These are phyloP conservation scores for Borealophlyctis nickersoniae DNA, from an alignment of 192 early-diverging fungal species.

Conservation along the genomic window DNA sequence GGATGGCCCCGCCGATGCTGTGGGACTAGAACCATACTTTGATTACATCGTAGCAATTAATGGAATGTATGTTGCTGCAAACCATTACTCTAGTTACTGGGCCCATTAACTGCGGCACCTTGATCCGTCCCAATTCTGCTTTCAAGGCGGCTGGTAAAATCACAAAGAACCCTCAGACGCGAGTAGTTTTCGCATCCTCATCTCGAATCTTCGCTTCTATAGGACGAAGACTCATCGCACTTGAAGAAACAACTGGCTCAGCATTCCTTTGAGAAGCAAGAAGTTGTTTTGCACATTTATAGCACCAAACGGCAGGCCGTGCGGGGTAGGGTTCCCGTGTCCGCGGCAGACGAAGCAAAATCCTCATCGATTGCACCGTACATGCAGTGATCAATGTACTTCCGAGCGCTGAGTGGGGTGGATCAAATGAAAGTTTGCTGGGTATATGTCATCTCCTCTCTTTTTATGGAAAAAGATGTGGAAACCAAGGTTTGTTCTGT, in stretches of 20 bases:
- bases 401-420: slow-evolving; percentile 37
- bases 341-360: background rate
- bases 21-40: slow-evolving; percentile 71
- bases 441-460: too few relatives aligned
- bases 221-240: background rate
- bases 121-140: background rate
- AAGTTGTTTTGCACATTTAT: background rate
- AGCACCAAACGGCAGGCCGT: background rate
- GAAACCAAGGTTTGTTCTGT: too few relatives aligned
- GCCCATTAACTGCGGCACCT: background rate
- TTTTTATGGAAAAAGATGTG: too few relatives aligned
- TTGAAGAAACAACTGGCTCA: background rate
- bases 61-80: slow-evolving; percentile 42
- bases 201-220: background rate
- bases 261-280: background rate
- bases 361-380: background rate
- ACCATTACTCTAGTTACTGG: background rate
- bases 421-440: slow-evolving; percentile 40
- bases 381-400: slow-evolving; percentile 40
- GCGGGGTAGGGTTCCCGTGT: background rate
- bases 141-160: background rate
- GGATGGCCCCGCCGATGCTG: slow-evolving; percentile 61
- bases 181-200: slow-evolving; percentile 13
- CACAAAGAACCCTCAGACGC: background rate
- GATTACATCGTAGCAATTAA: slow-evolving; percentile 69